Conservation (phyloP, 768 basidiomycete genomes). For the Boletus edulis region DNA sequence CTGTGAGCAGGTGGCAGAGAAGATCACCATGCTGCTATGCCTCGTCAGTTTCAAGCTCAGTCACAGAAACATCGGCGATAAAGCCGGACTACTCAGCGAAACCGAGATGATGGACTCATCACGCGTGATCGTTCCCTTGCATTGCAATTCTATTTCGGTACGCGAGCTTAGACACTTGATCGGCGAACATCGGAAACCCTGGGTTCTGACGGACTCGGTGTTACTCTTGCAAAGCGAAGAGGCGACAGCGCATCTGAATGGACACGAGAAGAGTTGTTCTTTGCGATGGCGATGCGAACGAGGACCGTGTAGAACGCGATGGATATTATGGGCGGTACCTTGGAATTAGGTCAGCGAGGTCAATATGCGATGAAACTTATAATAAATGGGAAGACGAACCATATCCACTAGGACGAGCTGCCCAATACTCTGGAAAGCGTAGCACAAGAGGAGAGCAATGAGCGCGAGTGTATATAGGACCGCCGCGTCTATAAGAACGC, state of each 20-base stretch:
- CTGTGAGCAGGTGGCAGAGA: neutral
- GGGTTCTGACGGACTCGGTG: constrained; percentile 4
- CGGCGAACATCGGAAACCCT: constrained; percentile 1
- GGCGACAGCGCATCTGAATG: constrained; percentile 5
- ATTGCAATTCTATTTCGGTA: neutral
- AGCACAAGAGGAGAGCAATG: constrained; percentile 12
- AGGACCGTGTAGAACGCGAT: constrained; percentile 17
- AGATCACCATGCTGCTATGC: neutral
- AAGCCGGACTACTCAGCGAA: neutral
- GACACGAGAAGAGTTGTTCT: neutral
- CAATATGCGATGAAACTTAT: neutral
- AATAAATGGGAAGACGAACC: constrained; percentile 8
- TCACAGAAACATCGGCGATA: neutral
- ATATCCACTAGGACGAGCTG: constrained; percentile 19
- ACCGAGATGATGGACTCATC: neutral
- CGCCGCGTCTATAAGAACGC: constrained; percentile 15
- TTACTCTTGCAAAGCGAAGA: constrained; percentile 12
- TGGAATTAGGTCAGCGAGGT: neutral
- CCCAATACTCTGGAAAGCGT: neutral
- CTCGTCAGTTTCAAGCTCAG: too few relatives aligned
- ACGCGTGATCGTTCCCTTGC: neutral
- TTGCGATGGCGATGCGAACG: constrained; percentile 20
- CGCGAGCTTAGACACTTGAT: constrained; percentile 12
- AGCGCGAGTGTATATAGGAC: constrained; percentile 17
- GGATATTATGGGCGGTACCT: constrained; percentile 22